A percentile compares a stretch with the other conserved stretches of the same genome.
phyloP scores from a whole-genome alignment of 83 land plant species.

The Thuja plicata region DNA sequence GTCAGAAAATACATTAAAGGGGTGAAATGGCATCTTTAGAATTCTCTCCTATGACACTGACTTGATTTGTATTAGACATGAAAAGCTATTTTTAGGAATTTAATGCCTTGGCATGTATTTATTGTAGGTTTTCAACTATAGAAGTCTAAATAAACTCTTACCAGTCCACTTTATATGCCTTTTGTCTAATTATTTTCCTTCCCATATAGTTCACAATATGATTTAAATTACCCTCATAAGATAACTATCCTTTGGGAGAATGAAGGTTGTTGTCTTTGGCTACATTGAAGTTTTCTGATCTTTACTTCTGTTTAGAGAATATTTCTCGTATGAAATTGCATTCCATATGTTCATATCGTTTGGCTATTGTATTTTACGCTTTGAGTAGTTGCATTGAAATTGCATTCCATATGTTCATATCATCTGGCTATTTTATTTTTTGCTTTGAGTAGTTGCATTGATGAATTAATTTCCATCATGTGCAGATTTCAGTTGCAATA shows the following conservation, averaged over 20 bases:
- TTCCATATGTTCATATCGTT: not conserved
- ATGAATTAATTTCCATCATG: not conserved
- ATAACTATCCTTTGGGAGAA: not conserved
- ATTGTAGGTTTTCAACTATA: not conserved
- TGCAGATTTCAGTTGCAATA: conserved; percentile 88
- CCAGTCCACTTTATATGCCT: not conserved
- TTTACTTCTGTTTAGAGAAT: not conserved
- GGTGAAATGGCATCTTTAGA: not conserved
- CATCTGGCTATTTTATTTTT: not conserved
- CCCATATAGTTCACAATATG: not conserved
- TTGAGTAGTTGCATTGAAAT: not conserved
- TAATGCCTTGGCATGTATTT: not conserved
- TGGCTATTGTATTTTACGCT: not conserved
- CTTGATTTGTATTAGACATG: not conserved
- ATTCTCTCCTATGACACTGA: not conserved
- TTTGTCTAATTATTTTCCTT: not conserved
- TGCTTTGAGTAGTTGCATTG: not conserved
- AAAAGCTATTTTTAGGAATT: not conserved
- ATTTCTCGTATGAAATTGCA: not conserved
- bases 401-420: not conserved
- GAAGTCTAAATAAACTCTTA: not conserved
- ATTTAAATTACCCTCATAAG: not conserved
- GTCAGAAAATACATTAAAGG: not conserved
- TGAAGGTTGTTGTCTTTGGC: not conserved
- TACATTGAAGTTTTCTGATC: not conserved